phyloP scores from a whole-genome alignment of 2,329 filamentous ascomycete species.

The Acrocalymma vagum region DNA sequence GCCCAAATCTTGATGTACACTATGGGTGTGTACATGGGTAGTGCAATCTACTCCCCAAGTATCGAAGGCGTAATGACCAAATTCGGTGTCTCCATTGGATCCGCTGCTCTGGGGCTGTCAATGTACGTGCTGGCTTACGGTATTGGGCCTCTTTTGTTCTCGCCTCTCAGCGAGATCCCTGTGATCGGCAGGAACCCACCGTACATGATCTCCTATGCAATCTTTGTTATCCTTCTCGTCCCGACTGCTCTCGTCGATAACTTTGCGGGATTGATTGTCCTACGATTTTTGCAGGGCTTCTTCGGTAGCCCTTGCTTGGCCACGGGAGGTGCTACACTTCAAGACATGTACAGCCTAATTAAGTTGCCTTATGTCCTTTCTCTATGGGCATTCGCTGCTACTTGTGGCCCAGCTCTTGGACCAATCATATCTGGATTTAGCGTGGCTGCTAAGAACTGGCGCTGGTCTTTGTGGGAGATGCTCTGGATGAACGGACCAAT shows the following conservation, averaged over 20 bases:
- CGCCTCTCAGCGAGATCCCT: conserved; percentile 73
- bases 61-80: conserved; percentile 57
- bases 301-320: conserved; percentile 49
- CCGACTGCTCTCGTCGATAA: conserved; percentile 70
- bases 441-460: conserved; percentile 74
- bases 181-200: conserved; percentile 72
- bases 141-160: conserved; percentile 70
- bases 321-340: conserved; percentile 47
- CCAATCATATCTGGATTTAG: conserved; percentile 78
- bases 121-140: conserved; percentile 71
- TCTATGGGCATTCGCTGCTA: conserved; percentile 55
- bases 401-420: conserved; percentile 70
- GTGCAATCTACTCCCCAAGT: conserved; percentile 59
- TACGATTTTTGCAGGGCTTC: conserved; percentile 52
- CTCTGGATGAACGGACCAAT: conserved; percentile 76
- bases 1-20: conserved; percentile 65
- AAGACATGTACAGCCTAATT: conserved; percentile 51
- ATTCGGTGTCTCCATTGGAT: conserved; percentile 62
- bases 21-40: conserved; percentile 65
- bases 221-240: conserved; percentile 73
- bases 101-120: conserved; percentile 66
- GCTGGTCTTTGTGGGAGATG: conserved; percentile 89
- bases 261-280: conserved; percentile 69
- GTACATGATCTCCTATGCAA: conserved; percentile 72
- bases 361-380: conserved; percentile 55